Evolutionary conservation across 163 green algal species (phyloP), one percentile per base, ranked within the genome.

Genomic region (Scenedesmus sp.): DNA sequence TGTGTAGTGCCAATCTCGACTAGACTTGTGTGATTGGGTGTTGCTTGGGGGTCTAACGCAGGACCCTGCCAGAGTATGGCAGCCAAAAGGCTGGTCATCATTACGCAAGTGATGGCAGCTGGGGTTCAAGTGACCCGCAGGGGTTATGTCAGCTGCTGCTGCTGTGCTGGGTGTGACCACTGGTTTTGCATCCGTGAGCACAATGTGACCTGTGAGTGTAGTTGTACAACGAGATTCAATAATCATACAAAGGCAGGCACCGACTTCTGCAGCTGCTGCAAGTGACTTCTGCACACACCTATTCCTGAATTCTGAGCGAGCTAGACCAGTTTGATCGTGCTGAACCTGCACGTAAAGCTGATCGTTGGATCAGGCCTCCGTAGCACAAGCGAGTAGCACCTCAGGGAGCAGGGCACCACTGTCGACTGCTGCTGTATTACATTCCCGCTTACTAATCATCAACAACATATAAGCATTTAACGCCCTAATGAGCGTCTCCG

Each of bases 101-200:
- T n/a, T n/a, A 76, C 20, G 72, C 22, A 30, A 81, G 4, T 42
- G 72, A 46, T 3, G 73, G 6, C 33, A 51, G 33, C 35, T 35
- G 53, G 33, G n/a, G 40, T 22, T 22, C 73, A 44, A 16, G 26
- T 83, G 20, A 76, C 65, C 65, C 65, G 40, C 65, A 12, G 49
- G 49, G 30, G 2, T 40, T 40, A 40, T 76, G 7, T 40, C 65
- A 22, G 37, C 73, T 53, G 73, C 20, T 46, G 37, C 73, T 49
- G 73, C 37, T 83, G 73, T 42, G 18, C 18, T 83, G 73, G 18
- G 37, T 18, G 37, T 16, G 73, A 53, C 0, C 37, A 49, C 33
- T 53, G n/a, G 72, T 94, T 89, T 33, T 78, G 40, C 90, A 94
- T 94, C 84, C 73, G 94, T 85, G 87, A 95, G 94, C 24, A 93